Conservation (phyloP, 2,329 filamentous ascomycete genomes). For the Ceratocystis alfenasii region DNA sequence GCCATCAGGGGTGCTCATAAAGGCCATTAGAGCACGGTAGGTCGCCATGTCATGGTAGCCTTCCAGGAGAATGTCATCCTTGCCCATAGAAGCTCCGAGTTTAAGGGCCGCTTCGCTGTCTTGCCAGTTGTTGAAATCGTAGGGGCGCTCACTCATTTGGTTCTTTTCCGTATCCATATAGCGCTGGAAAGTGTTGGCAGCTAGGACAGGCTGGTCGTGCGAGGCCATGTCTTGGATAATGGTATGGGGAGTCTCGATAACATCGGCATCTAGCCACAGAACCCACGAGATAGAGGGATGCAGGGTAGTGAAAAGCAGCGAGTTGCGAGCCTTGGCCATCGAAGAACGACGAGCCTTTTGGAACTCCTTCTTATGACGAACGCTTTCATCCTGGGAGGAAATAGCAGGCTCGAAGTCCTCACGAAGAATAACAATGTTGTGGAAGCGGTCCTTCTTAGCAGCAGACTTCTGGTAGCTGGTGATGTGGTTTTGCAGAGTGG, state of each 20-base stretch:
- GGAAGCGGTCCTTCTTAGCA: constrained; percentile 69
- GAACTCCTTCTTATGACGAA: constrained; percentile 82
- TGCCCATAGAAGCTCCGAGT: constrained; percentile 67
- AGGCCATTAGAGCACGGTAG: constrained; percentile 82
- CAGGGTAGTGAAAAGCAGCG: constrained; percentile 85
- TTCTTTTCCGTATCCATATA: constrained; percentile 60
- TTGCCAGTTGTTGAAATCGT: constrained; percentile 97
- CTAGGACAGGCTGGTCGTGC: constrained; percentile 82
- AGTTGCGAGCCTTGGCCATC: constrained; percentile 91
- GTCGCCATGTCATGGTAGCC: constrained; percentile 90
- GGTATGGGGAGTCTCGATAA: constrained; percentile 72
- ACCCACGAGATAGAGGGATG: constrained; percentile 91
- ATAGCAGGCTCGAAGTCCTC: constrained; percentile 87
- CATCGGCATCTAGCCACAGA: constrained; percentile 86
- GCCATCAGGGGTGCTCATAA: constrained; percentile 48
- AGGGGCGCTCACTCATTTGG: constrained; percentile 63
- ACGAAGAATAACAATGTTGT: constrained; percentile 83
- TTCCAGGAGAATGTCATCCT: constrained; percentile 85
- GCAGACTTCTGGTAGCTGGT: constrained; percentile 69
- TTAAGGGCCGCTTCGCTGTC: constrained; percentile 71
- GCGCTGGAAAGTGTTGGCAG: constrained; percentile 89
- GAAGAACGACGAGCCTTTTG: constrained; percentile 76
- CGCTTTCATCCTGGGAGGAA: constrained; percentile 67
- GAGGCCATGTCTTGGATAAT: constrained; percentile 84
- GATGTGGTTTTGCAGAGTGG: constrained; percentile 72